Conservation (phyloP, 768 basidiomycete species). For the Suillus subaureus region DNA sequence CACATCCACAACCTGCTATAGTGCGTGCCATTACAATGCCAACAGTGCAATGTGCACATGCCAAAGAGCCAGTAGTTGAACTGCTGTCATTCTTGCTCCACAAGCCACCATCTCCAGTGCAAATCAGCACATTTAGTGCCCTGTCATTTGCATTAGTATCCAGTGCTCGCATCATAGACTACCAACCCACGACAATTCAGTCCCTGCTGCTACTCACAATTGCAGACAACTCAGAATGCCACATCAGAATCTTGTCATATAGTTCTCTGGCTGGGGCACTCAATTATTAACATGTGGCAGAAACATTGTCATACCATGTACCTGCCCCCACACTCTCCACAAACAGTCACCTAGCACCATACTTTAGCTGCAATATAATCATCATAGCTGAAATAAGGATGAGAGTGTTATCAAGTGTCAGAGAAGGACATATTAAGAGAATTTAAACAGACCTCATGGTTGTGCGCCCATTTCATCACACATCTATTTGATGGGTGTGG, state of each 20-base stretch:
- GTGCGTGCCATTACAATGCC: no score
- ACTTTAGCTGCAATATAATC: no score
- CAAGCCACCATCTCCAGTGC: not conserved
- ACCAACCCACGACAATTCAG: not conserved
- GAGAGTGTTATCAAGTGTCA: no score
- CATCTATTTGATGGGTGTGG: no score
- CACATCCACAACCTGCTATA: no score
- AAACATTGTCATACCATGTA: not conserved
- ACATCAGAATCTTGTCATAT: not conserved
- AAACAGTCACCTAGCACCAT: not conserved
- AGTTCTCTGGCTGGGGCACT: not conserved
- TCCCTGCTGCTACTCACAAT: not conserved
- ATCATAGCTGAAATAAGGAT: no score
- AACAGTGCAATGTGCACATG: no score
- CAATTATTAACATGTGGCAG: not conserved
- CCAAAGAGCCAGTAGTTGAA: no score
- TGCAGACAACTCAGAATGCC: not conserved
- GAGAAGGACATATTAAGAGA: no score
- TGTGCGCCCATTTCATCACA: no score
- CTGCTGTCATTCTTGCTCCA: constrained; percentile 6
- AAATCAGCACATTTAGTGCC: not conserved
- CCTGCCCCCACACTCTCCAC: not conserved
- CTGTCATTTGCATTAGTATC: not conserved
- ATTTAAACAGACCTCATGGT: no score
- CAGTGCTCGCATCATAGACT: not conserved